Evolutionary conservation across 305 asterid genomes (phyloP).

Genomic region (Withania somnifera): DNA sequence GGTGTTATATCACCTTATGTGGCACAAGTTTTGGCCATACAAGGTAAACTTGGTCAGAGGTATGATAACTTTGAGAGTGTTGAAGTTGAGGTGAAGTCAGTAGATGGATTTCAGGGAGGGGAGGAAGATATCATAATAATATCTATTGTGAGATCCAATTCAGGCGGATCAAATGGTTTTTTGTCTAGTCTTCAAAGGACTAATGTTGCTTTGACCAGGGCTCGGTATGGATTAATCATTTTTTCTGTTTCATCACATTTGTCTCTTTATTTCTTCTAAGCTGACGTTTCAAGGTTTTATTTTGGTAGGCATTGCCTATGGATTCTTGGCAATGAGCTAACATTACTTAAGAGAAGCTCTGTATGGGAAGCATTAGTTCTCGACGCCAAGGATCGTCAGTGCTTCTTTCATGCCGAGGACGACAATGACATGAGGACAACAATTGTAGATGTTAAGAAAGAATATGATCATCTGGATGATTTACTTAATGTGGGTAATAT

Average conservation of each 20-base stretch:
- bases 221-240: conserved; percentile 34
- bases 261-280: neutral
- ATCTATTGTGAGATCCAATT: conserved; percentile 55
- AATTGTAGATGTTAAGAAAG: conserved; percentile 41
- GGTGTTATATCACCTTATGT: conserved; percentile 70
- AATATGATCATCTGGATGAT: conserved; percentile 50
- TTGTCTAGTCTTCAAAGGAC: conserved; percentile 40
- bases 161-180: conserved; percentile 47
- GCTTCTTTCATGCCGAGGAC: conserved; percentile 50
- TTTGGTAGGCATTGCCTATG: conserved; percentile 50
- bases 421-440: conserved; percentile 32
- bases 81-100: conserved; percentile 51
- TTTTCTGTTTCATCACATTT: neutral
- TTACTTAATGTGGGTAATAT: conserved; percentile 33
- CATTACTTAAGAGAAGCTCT: conserved; percentile 29
- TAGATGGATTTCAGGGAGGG: conserved; percentile 77
- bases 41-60: conserved; percentile 22
- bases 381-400: conserved; percentile 45
- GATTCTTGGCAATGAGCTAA: conserved; percentile 64
- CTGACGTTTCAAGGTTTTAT: neutral
- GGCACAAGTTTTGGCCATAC: conserved; percentile 58
- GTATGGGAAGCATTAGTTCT: conserved; percentile 43
- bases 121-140: conserved; percentile 65
- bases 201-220: conserved; percentile 72
- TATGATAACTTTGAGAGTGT: conserved; percentile 23